Percentiles rank a stretch among this genome's conserved stretches.
Evolutionary conservation across 2,329 filamentous ascomycete species (phyloP).

Genomic region (Aureobasidium leucospermi): DNA sequence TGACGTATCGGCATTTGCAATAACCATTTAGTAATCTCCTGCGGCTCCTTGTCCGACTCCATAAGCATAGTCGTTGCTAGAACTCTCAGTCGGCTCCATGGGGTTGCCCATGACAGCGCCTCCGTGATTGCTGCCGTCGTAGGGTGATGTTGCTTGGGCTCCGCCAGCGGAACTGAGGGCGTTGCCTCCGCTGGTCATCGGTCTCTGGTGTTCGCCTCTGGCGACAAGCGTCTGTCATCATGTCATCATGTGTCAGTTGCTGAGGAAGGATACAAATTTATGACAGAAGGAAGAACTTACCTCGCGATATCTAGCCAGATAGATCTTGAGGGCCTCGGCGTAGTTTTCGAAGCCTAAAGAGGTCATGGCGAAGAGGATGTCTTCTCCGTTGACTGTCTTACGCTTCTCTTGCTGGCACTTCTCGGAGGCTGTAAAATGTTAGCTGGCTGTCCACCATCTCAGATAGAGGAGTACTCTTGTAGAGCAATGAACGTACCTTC

Average conservation of each 20-base stretch:
- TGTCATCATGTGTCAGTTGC: slow-evolving; percentile 22
- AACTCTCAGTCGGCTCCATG: slow-evolving; percentile 36
- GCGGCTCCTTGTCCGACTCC: slow-evolving; percentile 13
- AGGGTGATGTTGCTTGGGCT: slow-evolving; percentile 24
- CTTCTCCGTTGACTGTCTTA: slow-evolving; percentile 98
- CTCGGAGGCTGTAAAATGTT: slow-evolving; percentile 65
- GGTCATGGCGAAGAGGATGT: slow-evolving; percentile 98
- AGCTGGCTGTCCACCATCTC: not conserved
- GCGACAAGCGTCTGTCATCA: slow-evolving; percentile 68
- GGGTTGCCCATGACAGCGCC: slow-evolving; percentile 32
- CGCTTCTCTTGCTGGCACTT: slow-evolving; percentile 99
- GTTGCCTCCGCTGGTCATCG: slow-evolving; percentile 35
- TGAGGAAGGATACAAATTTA: not conserved
- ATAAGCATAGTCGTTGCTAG: slow-evolving; percentile 30
- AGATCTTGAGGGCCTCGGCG: slow-evolving; percentile 94
- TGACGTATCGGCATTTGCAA: not conserved
- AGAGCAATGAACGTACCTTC: slow-evolving; percentile 61
- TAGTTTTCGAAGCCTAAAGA: slow-evolving; percentile 99
- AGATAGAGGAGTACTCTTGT: not conserved
- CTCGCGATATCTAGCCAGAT: slow-evolving; percentile 94
- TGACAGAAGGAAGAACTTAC: slow-evolving; percentile 50
- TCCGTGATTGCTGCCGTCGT: slow-evolving; percentile 33
- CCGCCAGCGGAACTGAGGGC: slow-evolving; percentile 22
- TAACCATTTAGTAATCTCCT: slow-evolving; percentile 14
- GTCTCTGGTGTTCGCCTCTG: slow-evolving; percentile 56